These are phyloP conservation scores for Penicillium olsonii DNA, from an alignment of 2,329 filamentous ascomycete genomes.

Conservation along the genomic window DNA sequence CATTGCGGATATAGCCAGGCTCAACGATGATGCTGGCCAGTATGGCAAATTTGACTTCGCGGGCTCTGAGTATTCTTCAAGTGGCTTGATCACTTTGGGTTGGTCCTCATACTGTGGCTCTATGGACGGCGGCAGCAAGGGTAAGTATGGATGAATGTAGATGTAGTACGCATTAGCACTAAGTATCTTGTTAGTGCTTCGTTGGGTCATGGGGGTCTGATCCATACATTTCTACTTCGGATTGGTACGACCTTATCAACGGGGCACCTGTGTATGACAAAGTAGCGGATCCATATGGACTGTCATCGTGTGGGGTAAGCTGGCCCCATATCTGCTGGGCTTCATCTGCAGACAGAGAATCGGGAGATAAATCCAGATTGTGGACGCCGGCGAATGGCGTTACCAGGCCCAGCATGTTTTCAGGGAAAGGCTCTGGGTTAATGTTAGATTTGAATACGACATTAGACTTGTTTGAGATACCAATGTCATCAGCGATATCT, in stretches of 20 bases:
- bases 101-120: conserved; percentile 14
- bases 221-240: conserved; percentile 25
- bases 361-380: conserved; percentile 20
- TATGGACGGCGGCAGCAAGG: conserved; percentile 21
- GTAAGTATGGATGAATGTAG: conserved; percentile 28
- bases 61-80: conserved; percentile 3
- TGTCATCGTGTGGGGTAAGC: conserved; percentile 13
- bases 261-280: conserved; percentile 4
- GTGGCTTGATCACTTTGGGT: not conserved
- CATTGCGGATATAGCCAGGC: conserved; percentile 24
- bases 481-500: conserved; percentile 5
- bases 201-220: not conserved
- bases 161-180: conserved; percentile 31
- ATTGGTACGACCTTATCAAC: conserved; percentile 19
- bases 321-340: conserved; percentile 15
- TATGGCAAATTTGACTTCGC: conserved; percentile 16
- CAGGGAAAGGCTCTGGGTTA: conserved; percentile 13
- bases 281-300: conserved; percentile 2
- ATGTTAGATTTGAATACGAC: not conserved
- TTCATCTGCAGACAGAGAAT: conserved; percentile 11
- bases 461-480: not conserved
- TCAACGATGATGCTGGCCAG: conserved; percentile 22
- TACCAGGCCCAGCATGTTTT: conserved; percentile 18
- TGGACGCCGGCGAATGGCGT: conserved; percentile 19
- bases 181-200: not conserved